Evolutionary conservation across 1,284 basidiomycete genomes (phyloP), one percentile per base, ranked within the genome.

Genomic region (Nidula niveotomentosa): DNA sequence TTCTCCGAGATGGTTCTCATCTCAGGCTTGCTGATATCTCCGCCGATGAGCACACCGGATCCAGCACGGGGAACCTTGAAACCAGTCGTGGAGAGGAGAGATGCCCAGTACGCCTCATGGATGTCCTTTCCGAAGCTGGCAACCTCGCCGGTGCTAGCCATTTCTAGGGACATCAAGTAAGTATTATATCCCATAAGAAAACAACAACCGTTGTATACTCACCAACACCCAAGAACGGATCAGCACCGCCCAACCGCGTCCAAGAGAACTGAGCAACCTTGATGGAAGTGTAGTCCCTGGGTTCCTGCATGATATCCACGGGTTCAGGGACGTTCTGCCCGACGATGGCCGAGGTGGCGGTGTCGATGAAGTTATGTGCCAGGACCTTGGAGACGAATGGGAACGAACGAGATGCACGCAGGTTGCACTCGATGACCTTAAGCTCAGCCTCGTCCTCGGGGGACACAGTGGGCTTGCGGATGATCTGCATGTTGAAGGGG

Each of bases 401-500:
- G 91, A 98, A 99, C 48, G 94, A 97, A 46, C 97, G 88, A 47
- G 95, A 97, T 30, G 97, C 97, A 62, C 97, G 93, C 52, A 99
- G 79, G 76, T 99, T 99, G 75, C 97, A 99, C 76, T 99, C 96
- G 61, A 99, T 99, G 60, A 99, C 96, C 96, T 98, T 99, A 65
- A 99, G 85, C 57, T 84, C 79, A 7, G 90, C 80, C 54, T 88
- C 80, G 56, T 84, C 77, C 51, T 80, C 81, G 33, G 70, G 65
- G 10, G 73, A 75, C 30, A 76, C 77, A 8, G 83, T 72, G 2
- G 86, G 83, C 74, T 96, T 94, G 68, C 92, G 88, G 75, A 99
- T 99, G 72, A 99, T 86, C 75, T 99, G 97, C 95, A 99, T 99
- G 76, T 99, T 99, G 86, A 89, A 99, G 6, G 97, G 97, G 36